These are phyloP conservation scores for Fusarium tuaranense DNA, from an alignment of 2,329 filamentous ascomycete species.

Conservation along the genomic window DNA sequence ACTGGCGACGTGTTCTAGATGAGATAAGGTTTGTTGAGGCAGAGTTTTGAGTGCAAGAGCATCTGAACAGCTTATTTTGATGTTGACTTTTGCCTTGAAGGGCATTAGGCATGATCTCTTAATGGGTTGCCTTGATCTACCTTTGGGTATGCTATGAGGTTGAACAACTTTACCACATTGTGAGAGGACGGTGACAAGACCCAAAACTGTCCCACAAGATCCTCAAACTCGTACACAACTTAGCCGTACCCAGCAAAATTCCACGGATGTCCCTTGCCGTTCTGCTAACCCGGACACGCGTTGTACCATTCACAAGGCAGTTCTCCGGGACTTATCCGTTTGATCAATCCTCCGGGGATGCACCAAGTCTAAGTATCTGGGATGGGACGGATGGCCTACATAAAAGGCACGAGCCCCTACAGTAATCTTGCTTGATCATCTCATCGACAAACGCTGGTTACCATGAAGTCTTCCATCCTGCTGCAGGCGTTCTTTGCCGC, in stretches of 20 bases:
- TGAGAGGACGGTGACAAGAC: constrained; percentile 1
- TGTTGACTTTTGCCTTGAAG: too few species aligned
- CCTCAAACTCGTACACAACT: constrained; percentile 2
- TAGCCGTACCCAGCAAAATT: constrained; percentile 15
- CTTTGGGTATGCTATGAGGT: too few species aligned
- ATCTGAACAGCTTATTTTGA: too few species aligned
- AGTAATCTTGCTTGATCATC: not conserved
- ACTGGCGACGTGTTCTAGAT: too few species aligned
- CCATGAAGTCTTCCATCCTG: constrained; percentile 34
- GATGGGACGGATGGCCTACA: not conserved
- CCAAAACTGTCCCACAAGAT: constrained; percentile 16
- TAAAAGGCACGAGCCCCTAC: not conserved
- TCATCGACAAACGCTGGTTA: not conserved
- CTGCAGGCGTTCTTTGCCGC: constrained; percentile 22
- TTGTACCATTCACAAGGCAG: constrained; percentile 31
- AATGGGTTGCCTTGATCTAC: too few species aligned
- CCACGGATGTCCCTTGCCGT: constrained; percentile 23
- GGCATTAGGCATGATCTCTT: too few species aligned
- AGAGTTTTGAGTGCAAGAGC: too few species aligned
- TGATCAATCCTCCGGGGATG: constrained; percentile 40
- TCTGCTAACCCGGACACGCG: constrained; percentile 17
- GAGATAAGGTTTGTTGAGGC: too few species aligned
- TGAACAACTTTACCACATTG: not conserved
- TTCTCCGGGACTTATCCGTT: constrained; percentile 32
- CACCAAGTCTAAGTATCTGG: constrained; percentile 10